A percentile compares a stretch with the other conserved stretches of the same genome.
Evolutionary conservation across 2,329 filamentous ascomycete species (phyloP).

Genomic region (Colletotrichum theobromicola): DNA sequence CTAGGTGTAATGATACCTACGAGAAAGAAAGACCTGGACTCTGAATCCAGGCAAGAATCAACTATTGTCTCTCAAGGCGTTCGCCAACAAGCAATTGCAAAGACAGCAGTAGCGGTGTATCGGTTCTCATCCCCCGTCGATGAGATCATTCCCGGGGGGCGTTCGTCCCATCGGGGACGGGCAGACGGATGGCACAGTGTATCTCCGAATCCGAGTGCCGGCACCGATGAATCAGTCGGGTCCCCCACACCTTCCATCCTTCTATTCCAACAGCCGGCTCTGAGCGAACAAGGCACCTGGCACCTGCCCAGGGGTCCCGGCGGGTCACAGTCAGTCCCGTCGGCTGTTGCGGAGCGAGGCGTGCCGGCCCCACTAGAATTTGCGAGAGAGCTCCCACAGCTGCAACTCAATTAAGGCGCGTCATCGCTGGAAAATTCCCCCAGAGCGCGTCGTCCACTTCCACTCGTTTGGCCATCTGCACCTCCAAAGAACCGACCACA

Average conservation of each 20-base stretch:
- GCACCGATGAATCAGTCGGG: not conserved
- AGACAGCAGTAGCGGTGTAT: not conserved
- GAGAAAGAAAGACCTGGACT: not conserved
- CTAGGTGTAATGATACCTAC: constrained; percentile 19
- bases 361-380: constrained; percentile 12
- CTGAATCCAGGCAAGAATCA: not conserved
- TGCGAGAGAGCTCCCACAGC: not conserved
- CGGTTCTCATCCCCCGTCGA: not conserved
- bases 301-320: not conserved
- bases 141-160: not conserved
- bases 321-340: not conserved
- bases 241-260: not conserved
- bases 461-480: not conserved
- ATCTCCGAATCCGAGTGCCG: constrained; percentile 12
- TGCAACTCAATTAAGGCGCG: constrained; percentile 7
- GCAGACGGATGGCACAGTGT: constrained; percentile 1
- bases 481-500: not conserved
- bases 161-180: not conserved
- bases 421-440: constrained; percentile 9
- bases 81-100: not conserved
- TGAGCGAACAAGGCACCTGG: not conserved
- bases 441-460: not conserved
- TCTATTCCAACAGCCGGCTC: not conserved
- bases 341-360: constrained; percentile 7
- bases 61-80: not conserved